phyloP scores from a whole-genome alignment of 1,284 basidiomycete genomes.

The Sanghuangporus sanghuang region DNA sequence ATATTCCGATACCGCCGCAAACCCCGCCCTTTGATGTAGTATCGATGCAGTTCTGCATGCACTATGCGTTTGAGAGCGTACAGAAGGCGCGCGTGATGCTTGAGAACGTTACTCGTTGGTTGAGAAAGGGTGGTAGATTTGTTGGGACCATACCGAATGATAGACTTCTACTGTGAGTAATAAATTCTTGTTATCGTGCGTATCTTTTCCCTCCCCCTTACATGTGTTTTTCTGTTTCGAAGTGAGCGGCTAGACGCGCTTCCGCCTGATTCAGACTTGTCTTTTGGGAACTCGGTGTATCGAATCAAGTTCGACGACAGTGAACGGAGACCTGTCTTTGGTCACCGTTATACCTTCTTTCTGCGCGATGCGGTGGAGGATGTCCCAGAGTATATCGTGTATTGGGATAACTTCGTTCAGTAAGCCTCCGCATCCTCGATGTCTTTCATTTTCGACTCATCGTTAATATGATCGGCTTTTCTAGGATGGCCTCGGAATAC shows the following conservation, averaged over 20 bases:
- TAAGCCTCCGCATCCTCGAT: conserved; percentile 36
- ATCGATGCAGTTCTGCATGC: conserved; percentile 99
- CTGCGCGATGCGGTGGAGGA: conserved; percentile 94
- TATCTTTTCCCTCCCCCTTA: conserved; percentile 13
- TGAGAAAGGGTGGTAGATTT: conserved; percentile 83
- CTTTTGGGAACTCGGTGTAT: conserved; percentile 91
- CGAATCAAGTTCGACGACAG: conserved; percentile 79
- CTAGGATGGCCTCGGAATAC: conserved; percentile 81
- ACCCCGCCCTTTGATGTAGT: conserved; percentile 84
- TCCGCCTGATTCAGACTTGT: conserved; percentile 53
- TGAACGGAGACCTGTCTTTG: conserved; percentile 63
- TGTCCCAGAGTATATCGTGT: conserved; percentile 94
- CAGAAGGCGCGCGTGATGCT: conserved; percentile 90
- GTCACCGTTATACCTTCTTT: conserved; percentile 93
- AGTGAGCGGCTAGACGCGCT: conserved; percentile 68
- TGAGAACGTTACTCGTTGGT: conserved; percentile 79
- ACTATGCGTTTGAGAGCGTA: conserved; percentile 94
- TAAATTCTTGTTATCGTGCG: neutral
- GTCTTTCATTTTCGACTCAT: neutral
- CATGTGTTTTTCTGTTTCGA: conserved; percentile 16
- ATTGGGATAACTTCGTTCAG: conserved; percentile 90
- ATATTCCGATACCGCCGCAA: conserved; percentile 35
- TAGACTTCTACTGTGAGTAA: conserved; percentile 68
- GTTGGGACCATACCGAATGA: conserved; percentile 94
- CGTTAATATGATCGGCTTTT: conserved; percentile 4